Percentiles rank a stretch among this genome's conserved stretches.
These are phyloP conservation scores for Alternaria solani DNA, from an alignment of 2,329 filamentous ascomycete species.

Conservation along the genomic window DNA sequence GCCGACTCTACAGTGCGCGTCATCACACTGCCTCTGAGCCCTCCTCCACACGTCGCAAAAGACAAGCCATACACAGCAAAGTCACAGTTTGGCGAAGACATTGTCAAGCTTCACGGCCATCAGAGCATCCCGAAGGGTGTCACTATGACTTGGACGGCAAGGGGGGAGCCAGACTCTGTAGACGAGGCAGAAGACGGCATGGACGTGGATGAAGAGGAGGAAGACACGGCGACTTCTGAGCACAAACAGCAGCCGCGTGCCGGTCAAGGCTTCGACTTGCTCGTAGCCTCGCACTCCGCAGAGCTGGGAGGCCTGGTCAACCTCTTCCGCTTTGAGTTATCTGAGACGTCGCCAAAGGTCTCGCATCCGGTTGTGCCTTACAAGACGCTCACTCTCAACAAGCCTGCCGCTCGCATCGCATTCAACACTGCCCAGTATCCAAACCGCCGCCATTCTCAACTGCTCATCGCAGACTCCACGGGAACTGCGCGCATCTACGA, in stretches of 20 bases:
- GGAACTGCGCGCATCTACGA: slow-evolving; percentile 67
- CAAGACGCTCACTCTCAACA: slow-evolving; percentile 58
- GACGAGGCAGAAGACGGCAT: slow-evolving; percentile 44
- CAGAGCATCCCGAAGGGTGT: slow-evolving; percentile 61
- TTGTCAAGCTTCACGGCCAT: slow-evolving; percentile 59
- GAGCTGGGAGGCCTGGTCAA: slow-evolving; percentile 52
- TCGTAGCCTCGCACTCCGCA: slow-evolving; percentile 53
- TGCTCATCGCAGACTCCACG: slow-evolving; percentile 64
- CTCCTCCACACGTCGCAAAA: slow-evolving; percentile 56
- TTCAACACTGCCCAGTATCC: slow-evolving; percentile 65
- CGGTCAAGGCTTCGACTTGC: slow-evolving; percentile 49
- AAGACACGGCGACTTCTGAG: slow-evolving; percentile 25
- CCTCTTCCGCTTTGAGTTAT: slow-evolving; percentile 52
- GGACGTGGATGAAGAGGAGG: slow-evolving; percentile 44
- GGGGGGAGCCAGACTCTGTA: slow-evolving; percentile 25
- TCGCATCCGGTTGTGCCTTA: slow-evolving; percentile 54
- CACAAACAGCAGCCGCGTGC: slow-evolving; percentile 25
- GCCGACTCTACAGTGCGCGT: slow-evolving; percentile 65
- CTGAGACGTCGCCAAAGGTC: slow-evolving; percentile 47
- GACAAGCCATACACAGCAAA: slow-evolving; percentile 30
- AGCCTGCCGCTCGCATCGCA: slow-evolving; percentile 59
- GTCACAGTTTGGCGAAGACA: slow-evolving; percentile 55
- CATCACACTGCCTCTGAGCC: slow-evolving; percentile 62
- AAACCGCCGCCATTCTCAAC: slow-evolving; percentile 60
- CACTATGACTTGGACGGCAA: slow-evolving; percentile 61